Evolutionary conservation across 345 rosid species (phyloP), one percentile per base, ranked within the genome.

Genomic region (Eucalyptus decipiens): DNA sequence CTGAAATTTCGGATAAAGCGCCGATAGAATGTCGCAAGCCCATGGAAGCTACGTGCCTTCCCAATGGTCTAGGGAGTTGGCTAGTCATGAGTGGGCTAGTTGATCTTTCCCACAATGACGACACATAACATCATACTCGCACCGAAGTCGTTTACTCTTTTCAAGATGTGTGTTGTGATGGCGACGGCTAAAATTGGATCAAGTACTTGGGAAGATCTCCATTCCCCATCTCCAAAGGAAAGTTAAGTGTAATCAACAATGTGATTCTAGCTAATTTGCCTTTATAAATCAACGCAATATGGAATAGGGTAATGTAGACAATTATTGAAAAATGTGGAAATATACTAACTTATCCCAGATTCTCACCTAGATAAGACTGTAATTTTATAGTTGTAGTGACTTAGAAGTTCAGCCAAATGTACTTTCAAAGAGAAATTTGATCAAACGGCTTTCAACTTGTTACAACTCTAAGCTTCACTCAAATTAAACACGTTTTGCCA

Each of bases 11-110:
- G 1, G 56, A 51, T 51, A 51, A 51, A 51, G 2, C 0, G 56
- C 18, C 0, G 1, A 0, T 51, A 51, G 23, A 51, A 51, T 51
- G 56, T 18, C 0, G 4, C 4, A 18, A 1, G 23, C 23, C 9
- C 23, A 0, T 51, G 23, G 23, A 51, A 18, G 56, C 56, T 51
- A 51, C 4, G 0, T 51, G 56, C 23, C 56, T 51, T 0, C 23
- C 56, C 23, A 51, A 51, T 51, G 23, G 56, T 51, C 56, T 51
- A 51, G 23, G 56, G 23, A 51, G 56, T 51, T 51, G 56, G 56
- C 56, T 51, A 18, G 56, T 51, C 23, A 51, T 51, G 56, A 51
- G 23, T 51, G 56, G 56, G 56, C 56, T 51, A 7, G 56, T 51
- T 2, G 4, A 51, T 72, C 45, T 72, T 37, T 72, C 26, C 24